Base-by-base conservation (phyloP, 2,329 filamentous ascomycete genomes). In the Aspergillus jensenii region DNA sequence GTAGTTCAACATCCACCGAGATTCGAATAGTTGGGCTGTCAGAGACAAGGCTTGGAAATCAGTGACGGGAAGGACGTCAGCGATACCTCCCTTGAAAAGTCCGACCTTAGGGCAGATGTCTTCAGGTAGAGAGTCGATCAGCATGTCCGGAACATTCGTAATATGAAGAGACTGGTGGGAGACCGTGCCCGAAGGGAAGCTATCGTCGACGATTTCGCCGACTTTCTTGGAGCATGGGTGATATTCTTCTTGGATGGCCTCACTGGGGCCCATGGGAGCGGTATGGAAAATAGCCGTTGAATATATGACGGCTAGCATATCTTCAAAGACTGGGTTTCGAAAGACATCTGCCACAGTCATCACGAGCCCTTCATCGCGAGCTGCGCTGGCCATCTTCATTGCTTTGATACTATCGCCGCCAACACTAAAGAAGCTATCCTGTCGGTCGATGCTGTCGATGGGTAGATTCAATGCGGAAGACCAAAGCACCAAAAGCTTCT, bases 41-140 rank as follows among this genome's bases (percentile, higher is more conserved):
- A 82, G 78, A 2, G 86, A 86, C 3, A 86, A 75, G 5, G 73
- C 66, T 48, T 75, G 72, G 65, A 74, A 75, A 3, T 84, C 84
- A 0, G 84, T 79, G 1, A 82, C 78, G 2, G 86, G 86, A 3
- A 86, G 76, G 2, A 87, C 78, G 61, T 88, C 82, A 2, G 74
- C 67, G 41, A 89, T 78, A 8, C 76, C 78, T 75, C 81, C 84
- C 23, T 77, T 71, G 9, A 76, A 74, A 57, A 84, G 76, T 8
- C 78, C 77, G 4, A 89, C 78, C 45, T 79, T 77, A 0, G 83
- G 79, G 17, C 76, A 77, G 27, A 88, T 78, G 49, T 43, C 49
- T 25, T 43, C 49, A 21, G 37, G 43, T 33, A 58, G 44, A 8
- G 84, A 82, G 1, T 31, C 4, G 58, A 50, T 37, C n/a, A 44